Evolutionary conservation across 352 stramenopile genomes (phyloP).

Genomic region (Phytophthora sansomeana): DNA sequence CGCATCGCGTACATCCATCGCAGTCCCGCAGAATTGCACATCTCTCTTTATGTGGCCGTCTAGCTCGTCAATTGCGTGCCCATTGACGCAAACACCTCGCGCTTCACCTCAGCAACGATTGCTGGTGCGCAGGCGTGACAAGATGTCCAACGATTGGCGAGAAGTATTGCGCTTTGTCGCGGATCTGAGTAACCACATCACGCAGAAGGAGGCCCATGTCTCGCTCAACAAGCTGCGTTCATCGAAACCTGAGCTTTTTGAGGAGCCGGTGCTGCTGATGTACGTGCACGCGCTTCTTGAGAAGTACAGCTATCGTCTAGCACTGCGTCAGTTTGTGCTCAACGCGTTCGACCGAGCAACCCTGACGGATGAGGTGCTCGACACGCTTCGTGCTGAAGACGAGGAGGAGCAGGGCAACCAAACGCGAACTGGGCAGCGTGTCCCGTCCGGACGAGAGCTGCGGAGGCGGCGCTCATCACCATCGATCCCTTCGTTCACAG

Average conservation of each 20-base stretch:
- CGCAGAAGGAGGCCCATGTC: slow-evolving; percentile 88
- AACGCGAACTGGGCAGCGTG: slow-evolving; percentile 48
- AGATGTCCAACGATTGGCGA: slow-evolving; percentile 78
- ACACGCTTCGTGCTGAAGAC: slow-evolving; percentile 60
- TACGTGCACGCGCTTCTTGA: slow-evolving; percentile 86
- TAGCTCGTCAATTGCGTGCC: slow-evolving; percentile 31
- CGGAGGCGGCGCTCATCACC: slow-evolving; percentile 79
- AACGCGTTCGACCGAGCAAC: slow-evolving; percentile 82
- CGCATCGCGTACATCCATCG: slow-evolving; percentile 72
- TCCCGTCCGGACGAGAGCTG: slow-evolving; percentile 58
- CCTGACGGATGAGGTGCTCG: slow-evolving; percentile 82
- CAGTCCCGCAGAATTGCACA: slow-evolving; percentile 82
- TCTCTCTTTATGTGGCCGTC: slow-evolving; percentile 84
- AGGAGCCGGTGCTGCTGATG: slow-evolving; percentile 84
- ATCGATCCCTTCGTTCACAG: slow-evolving; percentile 89
- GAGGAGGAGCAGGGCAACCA: slow-evolving; percentile 56
- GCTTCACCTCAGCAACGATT: slow-evolving; percentile 72
- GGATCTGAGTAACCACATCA: slow-evolving; percentile 91
- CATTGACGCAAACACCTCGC: slow-evolving; percentile 67
- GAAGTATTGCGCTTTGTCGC: slow-evolving; percentile 82
- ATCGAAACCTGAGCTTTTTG: slow-evolving; percentile 78
- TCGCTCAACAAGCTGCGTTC: slow-evolving; percentile 85
- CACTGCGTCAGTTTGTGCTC: slow-evolving; percentile 86
- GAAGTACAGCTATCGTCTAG: slow-evolving; percentile 88
- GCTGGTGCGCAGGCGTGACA: slow-evolving; percentile 51